These are phyloP conservation scores for Xylariaceae sp. DNA, from an alignment of 2,329 filamentous ascomycete genomes.

Conservation along the genomic window DNA sequence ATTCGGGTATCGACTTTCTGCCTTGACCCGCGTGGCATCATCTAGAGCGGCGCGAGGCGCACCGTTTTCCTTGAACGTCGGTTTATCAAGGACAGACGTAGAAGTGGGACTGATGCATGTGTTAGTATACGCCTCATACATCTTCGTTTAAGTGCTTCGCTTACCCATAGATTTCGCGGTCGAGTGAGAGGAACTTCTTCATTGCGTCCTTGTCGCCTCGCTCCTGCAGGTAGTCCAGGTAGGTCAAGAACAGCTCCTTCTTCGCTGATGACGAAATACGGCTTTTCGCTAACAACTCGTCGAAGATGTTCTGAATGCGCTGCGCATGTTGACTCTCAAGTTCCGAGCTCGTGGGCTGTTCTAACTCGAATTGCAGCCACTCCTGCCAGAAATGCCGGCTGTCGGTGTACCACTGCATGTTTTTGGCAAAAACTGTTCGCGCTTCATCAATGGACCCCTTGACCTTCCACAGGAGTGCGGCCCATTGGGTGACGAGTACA, in stretches of 20 bases:
- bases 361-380: constrained; percentile 84
- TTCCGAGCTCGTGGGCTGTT: constrained; percentile 67
- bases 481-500: constrained; percentile 84
- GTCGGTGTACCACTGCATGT: constrained; percentile 78
- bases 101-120: constrained; percentile 40
- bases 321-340: constrained; percentile 62
- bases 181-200: constrained; percentile 78
- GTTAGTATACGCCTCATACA: constrained; percentile 12
- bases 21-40: constrained; percentile 46
- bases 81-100: constrained; percentile 37
- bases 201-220: constrained; percentile 78
- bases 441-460: constrained; percentile 79
- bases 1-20: constrained; percentile 47
- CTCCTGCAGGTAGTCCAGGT: constrained; percentile 80
- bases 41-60: constrained; percentile 43
- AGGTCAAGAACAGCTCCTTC: constrained; percentile 71
- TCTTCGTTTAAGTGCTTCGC: constrained; percentile 27
- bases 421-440: constrained; percentile 76
- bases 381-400: constrained; percentile 86
- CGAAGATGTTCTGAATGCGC: constrained; percentile 76
- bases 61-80: constrained; percentile 44
- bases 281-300: constrained; percentile 70
- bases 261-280: constrained; percentile 63
- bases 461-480: constrained; percentile 78
- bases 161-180: constrained; percentile 83